phyloP scores from a whole-genome alignment of 768 basidiomycete genomes.

The Auricularia sp. region DNA sequence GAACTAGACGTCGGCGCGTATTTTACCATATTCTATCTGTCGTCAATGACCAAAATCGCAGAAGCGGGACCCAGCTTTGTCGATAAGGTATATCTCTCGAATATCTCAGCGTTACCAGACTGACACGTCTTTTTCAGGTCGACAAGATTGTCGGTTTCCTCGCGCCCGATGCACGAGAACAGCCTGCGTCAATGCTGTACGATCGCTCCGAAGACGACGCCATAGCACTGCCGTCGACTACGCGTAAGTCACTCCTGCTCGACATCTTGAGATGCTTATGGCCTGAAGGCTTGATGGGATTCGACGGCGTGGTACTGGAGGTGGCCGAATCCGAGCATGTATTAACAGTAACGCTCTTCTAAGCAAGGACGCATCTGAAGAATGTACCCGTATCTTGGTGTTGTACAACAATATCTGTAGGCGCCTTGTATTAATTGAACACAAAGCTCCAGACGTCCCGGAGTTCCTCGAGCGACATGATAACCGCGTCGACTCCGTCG shows the following conservation, averaged over 20 bases:
- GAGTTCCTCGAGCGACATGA: constrained; percentile 55
- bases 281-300: constrained; percentile 49
- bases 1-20: no score
- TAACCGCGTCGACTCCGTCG: constrained; percentile 38
- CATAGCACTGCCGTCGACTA: constrained; percentile 55
- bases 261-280: constrained; percentile 3
- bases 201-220: constrained; percentile 70
- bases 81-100: constrained; percentile 4
- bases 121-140: constrained; percentile 32
- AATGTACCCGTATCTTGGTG: background rate
- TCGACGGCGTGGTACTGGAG: constrained; percentile 73
- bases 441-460: constrained; percentile 45
- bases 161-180: constrained; percentile 46
- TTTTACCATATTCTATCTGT: no score
- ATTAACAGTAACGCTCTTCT: constrained; percentile 61
- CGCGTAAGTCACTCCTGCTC: constrained; percentile 37
- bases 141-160: constrained; percentile 73
- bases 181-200: constrained; percentile 69
- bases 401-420: background rate
- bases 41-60: background rate
- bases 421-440: background rate
- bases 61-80: background rate
- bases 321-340: constrained; percentile 72
- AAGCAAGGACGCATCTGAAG: background rate
- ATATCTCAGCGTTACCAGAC: background rate